Base-by-base conservation (phyloP, 1,284 basidiomycete species). In the Volvariella surrecta region DNA sequence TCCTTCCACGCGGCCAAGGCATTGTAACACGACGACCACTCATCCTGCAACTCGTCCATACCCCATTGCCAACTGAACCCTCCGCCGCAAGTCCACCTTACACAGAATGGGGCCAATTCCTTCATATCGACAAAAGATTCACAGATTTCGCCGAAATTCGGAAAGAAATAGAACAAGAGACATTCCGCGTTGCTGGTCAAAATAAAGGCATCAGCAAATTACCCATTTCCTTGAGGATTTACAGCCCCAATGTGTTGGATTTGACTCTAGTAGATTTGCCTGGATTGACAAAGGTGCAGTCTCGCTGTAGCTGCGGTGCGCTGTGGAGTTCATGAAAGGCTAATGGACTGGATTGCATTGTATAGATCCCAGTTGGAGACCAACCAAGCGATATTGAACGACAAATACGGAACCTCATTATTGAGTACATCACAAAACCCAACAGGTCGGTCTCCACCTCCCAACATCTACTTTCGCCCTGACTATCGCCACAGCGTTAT, bases 171-270 rank as follows among this genome's bases (percentile, higher is more conserved):
- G 95, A 99, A 66, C 89, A 92, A 60, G 96, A 99, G 71, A 99
- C 96, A 2, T 94, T 88, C 62, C 74, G 95, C 37, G 95, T 99
- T 20, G 95, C 96, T 0, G 95, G 95, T 0, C 94, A 98, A 72
- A 99, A 99, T 68, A 99, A 98, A 69, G 95, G 96, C 43, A 87
- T 99, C 48, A 94, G 89, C 68, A 94, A 94, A 62, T 65, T 97
- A 44, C 94, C 95, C 3, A 98, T 97, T 58, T 87, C 90, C 50
- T 71, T 98, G 51, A 81, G 92, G 60, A 95, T 98, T 68, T 95
- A 89, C 65, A 94, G 92, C 52, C 91, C 94, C 18, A 82, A 93
- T 57, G 95, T 99, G 13, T 71, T 98, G 54, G 95, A 98, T 64
- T 67, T 98, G 56, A 99, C 95, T 1, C 66, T 99, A 50, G 95